Evolutionary conservation across 352 stramenopile species (phyloP), one percentile per base, ranked within the genome.

Genomic region (Phytophthora cactorum): DNA sequence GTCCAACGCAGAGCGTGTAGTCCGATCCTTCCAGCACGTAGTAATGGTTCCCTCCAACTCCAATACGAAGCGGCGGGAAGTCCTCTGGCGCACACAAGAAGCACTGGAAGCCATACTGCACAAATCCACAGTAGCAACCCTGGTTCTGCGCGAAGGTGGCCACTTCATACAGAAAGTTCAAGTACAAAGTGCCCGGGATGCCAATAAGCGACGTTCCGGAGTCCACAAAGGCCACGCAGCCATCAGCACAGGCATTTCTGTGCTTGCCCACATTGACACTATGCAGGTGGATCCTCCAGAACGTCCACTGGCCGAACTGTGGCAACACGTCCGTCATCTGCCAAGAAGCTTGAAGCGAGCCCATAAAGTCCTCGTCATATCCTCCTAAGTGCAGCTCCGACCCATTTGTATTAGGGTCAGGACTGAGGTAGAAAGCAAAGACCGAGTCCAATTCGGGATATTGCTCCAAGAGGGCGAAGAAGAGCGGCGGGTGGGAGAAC

Each of bases 391-490:
- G 82, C 31, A 95, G 66, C 54, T 90, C 68, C 43, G 86, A 95
- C n/a, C 86, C 86, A 34, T 81, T 81, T 7, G 77, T 76, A 63
- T 92, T 92, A 5, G 80, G 75, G 32, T 98, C 84, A 45, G 97
- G 90, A 36, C 90, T 97, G 56, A 99, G 73, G 66, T 98, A 98
- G 74, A 99, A 99, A 14, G 96, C 91, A 78, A 99, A 99, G 6
- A 98, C 84, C 2, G 89, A 82, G 58, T 92, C 77, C 36, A 95
- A 38, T 10, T 78, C 53, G 1, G 81, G 74, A 46, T 91, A 81
- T 55, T 95, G 86, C 61, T 85, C 58, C 36, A 92, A 47, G 25
- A 95, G 52, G 38, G 68, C 49, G 25, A 92, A 86, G 63, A 95
- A 93, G 1, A 92, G 74, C 43, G 87, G 84, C 36, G 87, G 87